Base-by-base conservation (phyloP, 306 rosid species). In the Inga oerstediana region DNA sequence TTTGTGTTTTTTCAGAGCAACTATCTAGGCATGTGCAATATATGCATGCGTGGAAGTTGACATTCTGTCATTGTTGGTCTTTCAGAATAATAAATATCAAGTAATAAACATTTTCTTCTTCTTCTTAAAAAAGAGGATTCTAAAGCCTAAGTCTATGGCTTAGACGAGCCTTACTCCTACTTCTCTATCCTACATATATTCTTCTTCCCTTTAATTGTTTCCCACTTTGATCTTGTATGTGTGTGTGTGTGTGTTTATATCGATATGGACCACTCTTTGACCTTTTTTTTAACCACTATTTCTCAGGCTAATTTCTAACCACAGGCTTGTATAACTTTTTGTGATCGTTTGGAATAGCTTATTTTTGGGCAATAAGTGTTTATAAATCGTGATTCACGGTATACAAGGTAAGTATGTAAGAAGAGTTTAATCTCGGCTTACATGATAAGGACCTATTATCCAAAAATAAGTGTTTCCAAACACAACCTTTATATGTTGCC, bases 21-120 rank as follows among this genome's bases (percentile, higher is more conserved):
- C 84, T 79, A 78, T 81, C 77, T 83, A 80, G 83, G 89, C 90
- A 89, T 89, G 88, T 84, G 91, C 90, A 83, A 41, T 43, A 85
- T 79, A 75, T 85, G 82, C 75, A 87, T 84, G 83, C 81, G 76
- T n/a, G 13, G 76, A 78, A 83, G 84, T 84, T 74, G 79, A 86
- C 87, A 90, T 88, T 89, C 54, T 65, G 74, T 69, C 83, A 86
- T 84, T 79, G 79, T 87, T 89, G 83, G 64, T 88, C 83, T 69
- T 86, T 80, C 49, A 80, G 84, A 86, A 84, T 85, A 88, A 85
- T 85, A 86, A 82, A 76, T 85, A n/a, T 71, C 15, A 71, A 56
- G 75, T 34, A 35, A 70, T 72, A 59, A 39, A 74, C 56, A 46
- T 85, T 81, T 71, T 51, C 45, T 87, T 79, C 22, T 30, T 85